These are phyloP conservation scores for Penicillium polonicum DNA, from an alignment of 2,329 filamentous ascomycete species.

Conservation along the genomic window DNA sequence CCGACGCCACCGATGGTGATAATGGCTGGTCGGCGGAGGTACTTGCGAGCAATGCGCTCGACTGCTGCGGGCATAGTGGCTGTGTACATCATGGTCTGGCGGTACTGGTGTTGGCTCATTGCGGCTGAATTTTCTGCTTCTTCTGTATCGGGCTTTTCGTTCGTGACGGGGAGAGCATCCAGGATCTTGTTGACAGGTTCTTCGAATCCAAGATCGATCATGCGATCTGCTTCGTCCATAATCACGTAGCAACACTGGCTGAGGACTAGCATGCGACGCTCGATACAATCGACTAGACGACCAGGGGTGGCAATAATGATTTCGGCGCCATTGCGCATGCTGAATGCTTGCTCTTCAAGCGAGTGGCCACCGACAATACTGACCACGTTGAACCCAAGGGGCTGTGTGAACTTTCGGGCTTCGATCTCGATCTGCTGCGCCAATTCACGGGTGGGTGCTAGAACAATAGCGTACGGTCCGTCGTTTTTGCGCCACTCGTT, in stretches of 20 bases:
- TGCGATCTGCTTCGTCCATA: constrained; percentile 98
- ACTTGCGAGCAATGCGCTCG: constrained; percentile 95
- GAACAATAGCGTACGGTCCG: constrained; percentile 93
- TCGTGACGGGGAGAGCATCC: constrained; percentile 84
- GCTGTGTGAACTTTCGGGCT: constrained; percentile 85
- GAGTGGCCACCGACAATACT: constrained; percentile 98
- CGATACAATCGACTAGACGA: constrained; percentile 94
- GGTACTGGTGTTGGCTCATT: constrained; percentile 84
- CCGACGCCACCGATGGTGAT: constrained; percentile 93
- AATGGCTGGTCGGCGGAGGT: constrained; percentile 86
- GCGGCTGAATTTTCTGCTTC: constrained; percentile 79
- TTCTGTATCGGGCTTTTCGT: constrained; percentile 93
- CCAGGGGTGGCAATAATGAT: constrained; percentile 98
- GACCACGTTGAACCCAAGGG: constrained; percentile 89
- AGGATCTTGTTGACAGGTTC: constrained; percentile 97
- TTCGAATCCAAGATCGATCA: constrained; percentile 98
- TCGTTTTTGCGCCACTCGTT: constrained; percentile 83
- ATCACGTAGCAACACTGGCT: constrained; percentile 98
- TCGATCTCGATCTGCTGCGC: constrained; percentile 97
- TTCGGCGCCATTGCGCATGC: constrained; percentile 86
- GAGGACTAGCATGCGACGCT: constrained; percentile 84
- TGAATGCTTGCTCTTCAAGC: constrained; percentile 89
- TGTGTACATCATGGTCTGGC: constrained; percentile 99
- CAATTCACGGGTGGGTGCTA: constrained; percentile 93
- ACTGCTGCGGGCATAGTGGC: constrained; percentile 93